These are phyloP conservation scores for Rutstroemia sp. DNA, from an alignment of 2,329 filamentous ascomycete genomes.

Conservation along the genomic window DNA sequence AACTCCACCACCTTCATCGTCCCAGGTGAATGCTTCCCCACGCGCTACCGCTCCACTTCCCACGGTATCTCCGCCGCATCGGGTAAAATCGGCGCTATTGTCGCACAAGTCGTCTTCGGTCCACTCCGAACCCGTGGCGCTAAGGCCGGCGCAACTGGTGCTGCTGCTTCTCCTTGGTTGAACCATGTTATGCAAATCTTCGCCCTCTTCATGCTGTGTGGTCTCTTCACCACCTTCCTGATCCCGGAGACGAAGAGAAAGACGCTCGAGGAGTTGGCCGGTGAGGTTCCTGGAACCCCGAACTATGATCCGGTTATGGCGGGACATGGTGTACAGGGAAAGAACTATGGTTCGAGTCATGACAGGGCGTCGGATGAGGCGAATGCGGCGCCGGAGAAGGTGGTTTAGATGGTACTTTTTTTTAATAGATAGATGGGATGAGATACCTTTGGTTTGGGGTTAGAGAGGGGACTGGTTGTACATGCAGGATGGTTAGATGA, in stretches of 20 bases:
- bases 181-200: constrained; percentile 72
- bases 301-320: constrained; percentile 7
- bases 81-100: constrained; percentile 32
- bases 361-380: neutral
- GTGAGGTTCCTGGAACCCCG: constrained; percentile 6
- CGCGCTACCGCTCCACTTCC: constrained; percentile 30
- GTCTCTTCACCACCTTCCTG: constrained; percentile 58
- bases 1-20: constrained; percentile 69
- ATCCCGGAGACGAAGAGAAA: constrained; percentile 71
- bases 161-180: constrained; percentile 45
- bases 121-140: constrained; percentile 40
- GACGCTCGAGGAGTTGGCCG: constrained; percentile 57
- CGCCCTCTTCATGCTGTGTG: constrained; percentile 71
- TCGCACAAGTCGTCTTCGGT: constrained; percentile 43
- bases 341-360: neutral
- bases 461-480: too few species aligned
- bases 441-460: too few species aligned
- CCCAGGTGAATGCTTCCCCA: constrained; percentile 53
- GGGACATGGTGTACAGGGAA: neutral
- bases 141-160: constrained; percentile 15
- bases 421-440: too few species aligned
- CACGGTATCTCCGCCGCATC: constrained; percentile 32
- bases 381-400: neutral
- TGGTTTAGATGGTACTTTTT: neutral
- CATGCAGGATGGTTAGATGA: neutral